Base-by-base conservation (phyloP, 805 yeast genomes). In the Scheffersomyces coipomensis region DNA sequence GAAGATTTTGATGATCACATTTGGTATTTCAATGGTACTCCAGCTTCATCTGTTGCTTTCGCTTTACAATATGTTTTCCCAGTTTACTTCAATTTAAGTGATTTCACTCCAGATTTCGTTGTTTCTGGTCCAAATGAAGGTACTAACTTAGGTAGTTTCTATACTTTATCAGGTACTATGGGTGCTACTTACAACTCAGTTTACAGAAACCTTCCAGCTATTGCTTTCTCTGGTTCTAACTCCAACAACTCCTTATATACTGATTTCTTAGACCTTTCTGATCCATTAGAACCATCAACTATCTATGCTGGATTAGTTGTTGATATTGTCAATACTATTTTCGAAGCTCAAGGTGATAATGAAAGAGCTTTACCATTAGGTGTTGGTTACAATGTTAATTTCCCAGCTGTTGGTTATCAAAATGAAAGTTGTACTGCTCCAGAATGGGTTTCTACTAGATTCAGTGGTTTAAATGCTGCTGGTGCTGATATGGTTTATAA, bases 11-110 rank as follows among this genome's bases (percentile, higher is more conserved):
- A 57, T 39, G 47, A 46, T 42, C 78, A 71, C 43, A 56, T 71
- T 45, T 76, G 81, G 80, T 76, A 76, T 55, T 73, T 76, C 62
- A 73, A 75, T 47, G 80, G 78, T 44, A 72, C 80, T 13, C 81
- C 81, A 42, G 76, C 79, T 33, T 66, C 77, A 11, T 71, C 71
- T 53, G 76, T 75, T 32, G 67, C 75, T 4, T 68, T 73, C 47
- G 79, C 68, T 19, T 56, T 75, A 39, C 71, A 71, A 37, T 73
- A 73, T 53, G 63, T 75, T 32, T 49, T 72, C 34, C 81, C 81
- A 44, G 62, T 52, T 35, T 61, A 58, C 55, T 73, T 72, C 50
- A 55, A 66, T 41, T 27, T 27, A 15, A 13, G 11, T 15, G 70
- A 73, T 55, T 47, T 59, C 35, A 51, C 71, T 16, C 58, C 73